Base-by-base conservation (phyloP, 257 asterid species). In the Striga asiatica region DNA sequence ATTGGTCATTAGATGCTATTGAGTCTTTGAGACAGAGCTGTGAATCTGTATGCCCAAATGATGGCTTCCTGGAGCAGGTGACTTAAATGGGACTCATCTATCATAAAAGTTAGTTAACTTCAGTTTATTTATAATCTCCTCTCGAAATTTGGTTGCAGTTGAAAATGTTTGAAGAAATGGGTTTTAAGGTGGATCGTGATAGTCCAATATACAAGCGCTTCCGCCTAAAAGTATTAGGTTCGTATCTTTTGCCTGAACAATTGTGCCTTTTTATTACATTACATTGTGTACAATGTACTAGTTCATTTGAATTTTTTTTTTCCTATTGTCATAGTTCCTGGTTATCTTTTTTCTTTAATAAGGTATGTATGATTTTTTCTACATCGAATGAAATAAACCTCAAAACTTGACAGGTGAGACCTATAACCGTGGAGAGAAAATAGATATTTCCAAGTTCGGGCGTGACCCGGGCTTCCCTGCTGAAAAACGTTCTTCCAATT, bases 41-140 rank as follows among this genome's bases (percentile, higher is more conserved):
- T 50, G 94, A 80, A 53, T 64, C 73, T 43, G 85, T 82, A 54
- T 71, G 92, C 73, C 98, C 98, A 18, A 91, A 91, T 75, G 98
- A 91, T 69, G 94, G 96, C 68, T 91, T 91, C 78, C 67, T 84
- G 67, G 98, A 91, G 55, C 98, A 91, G 96, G 98, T 91, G 69
- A 71, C 70, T 32, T 61, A 50, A 31, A 66, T 62, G 57, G 23
- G 7, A 13, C 48, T 38, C 6, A 23, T 52, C 14, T 32, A n/a
- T n/a, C n/a, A n/a, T n/a, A n/a, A n/a, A n/a, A n/a, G n/a, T n/a
- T n/a, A n/a, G n/a, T n/a, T n/a, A n/a, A n/a, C n/a, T n/a, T n/a
- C n/a, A n/a, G n/a, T n/a, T n/a, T n/a, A n/a, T n/a, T n/a, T n/a
- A n/a, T n/a, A n/a, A n/a, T n/a, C n/a, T n/a, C n/a, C n/a, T n/a